These are phyloP conservation scores for Lentinula sp. DNA, from an alignment of 768 basidiomycete genomes.

Conservation along the genomic window DNA sequence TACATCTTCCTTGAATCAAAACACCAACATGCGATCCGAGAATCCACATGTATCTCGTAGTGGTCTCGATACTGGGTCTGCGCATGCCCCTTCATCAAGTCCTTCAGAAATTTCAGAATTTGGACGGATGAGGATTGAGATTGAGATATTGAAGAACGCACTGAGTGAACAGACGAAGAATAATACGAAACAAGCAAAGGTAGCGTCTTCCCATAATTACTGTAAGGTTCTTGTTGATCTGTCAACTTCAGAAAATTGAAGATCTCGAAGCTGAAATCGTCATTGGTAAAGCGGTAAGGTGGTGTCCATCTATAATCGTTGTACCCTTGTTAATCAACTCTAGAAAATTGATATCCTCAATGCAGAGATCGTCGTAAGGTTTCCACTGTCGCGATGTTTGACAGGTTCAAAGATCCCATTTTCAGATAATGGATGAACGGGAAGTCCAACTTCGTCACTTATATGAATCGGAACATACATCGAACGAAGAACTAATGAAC, in stretches of 20 bases:
- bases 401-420: background rate
- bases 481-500: constrained; percentile 39
- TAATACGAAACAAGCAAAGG: constrained; percentile 39
- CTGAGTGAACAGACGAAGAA: constrained; percentile 43
- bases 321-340: background rate
- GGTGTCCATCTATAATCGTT: constrained; percentile 6
- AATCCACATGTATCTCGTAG: background rate
- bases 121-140: constrained; percentile 50
- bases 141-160: constrained; percentile 48
- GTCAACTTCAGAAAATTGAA: no score
- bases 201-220: no score
- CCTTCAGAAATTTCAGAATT: constrained; percentile 41
- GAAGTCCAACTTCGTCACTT: constrained; percentile 34
- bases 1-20: background rate
- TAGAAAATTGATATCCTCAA: constrained; percentile 52
- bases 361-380: constrained; percentile 35
- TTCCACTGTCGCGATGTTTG: background rate
- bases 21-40: background rate
- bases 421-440: constrained; percentile 38
- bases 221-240: no score
- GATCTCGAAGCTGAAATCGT: no score
- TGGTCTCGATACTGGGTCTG: background rate
- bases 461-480: constrained; percentile 39
- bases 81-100: constrained; percentile 17
- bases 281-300: constrained; percentile 33